These are phyloP conservation scores for Coleophoma cylindrospora DNA, from an alignment of 2,329 filamentous ascomycete genomes.

Conservation along the genomic window DNA sequence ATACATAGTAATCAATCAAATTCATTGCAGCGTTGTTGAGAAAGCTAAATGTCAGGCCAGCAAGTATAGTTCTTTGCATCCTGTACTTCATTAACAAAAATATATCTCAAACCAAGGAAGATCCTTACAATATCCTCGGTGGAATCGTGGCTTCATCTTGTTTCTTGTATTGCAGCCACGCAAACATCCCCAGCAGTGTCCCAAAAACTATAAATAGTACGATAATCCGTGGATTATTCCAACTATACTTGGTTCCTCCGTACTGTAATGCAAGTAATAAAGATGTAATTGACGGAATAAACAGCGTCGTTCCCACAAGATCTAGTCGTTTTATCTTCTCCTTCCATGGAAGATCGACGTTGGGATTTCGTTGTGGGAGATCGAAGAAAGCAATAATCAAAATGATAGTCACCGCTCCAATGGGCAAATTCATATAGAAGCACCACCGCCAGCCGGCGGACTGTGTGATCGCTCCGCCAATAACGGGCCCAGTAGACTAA, in stretches of 20 bases:
- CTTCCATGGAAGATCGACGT: neutral
- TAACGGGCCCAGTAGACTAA: constrained; percentile 6
- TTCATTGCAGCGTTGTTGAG: neutral
- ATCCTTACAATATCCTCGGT: constrained; percentile 23
- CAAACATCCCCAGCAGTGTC: constrained; percentile 16
- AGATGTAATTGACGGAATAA: constrained; percentile 17
- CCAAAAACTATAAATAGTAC: constrained; percentile 18
- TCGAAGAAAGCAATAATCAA: constrained; percentile 20
- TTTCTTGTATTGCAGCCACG: constrained; percentile 25
- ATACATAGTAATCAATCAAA: constrained; percentile 31
- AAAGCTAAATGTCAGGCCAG: neutral
- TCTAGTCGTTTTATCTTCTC: constrained; percentile 30
- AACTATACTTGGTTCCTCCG: constrained; percentile 13
- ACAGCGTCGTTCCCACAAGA: constrained; percentile 22
- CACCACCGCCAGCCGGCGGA: constrained; percentile 21
- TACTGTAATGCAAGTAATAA: constrained; percentile 18
- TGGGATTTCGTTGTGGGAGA: neutral
- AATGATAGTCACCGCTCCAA: constrained; percentile 15
- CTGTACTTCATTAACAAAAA: neutral
- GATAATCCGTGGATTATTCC: constrained; percentile 24
- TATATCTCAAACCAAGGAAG: neutral
- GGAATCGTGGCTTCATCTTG: constrained; percentile 29
- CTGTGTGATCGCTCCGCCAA: constrained; percentile 35
- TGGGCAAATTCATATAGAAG: constrained; percentile 30
- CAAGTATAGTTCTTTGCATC: constrained; percentile 21